Percentiles rank a stretch among this genome's conserved stretches.
These are phyloP conservation scores for Venturia asperata DNA, from an alignment of 2,329 filamentous ascomycete genomes.

Conservation along the genomic window DNA sequence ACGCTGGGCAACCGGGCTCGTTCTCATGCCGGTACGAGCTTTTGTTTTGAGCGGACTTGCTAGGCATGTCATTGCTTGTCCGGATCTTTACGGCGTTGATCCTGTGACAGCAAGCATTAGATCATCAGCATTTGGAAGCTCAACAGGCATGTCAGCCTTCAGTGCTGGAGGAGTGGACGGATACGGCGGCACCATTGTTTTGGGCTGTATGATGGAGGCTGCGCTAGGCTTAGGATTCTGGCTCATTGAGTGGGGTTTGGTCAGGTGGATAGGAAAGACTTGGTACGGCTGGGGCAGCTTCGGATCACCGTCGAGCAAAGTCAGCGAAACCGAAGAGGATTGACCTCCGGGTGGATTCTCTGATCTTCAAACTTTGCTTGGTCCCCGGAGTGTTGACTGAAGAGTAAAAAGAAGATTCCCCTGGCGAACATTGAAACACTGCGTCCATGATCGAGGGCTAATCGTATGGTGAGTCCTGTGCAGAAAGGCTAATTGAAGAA, in stretches of 20 bases:
- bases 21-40: constrained; percentile 14
- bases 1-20: constrained; percentile 5
- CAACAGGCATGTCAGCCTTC: not conserved
- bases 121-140: constrained; percentile 7
- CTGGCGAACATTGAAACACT: no score
- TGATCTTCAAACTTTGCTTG: not conserved
- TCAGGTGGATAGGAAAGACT: constrained; percentile 9
- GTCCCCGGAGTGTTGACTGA: not conserved
- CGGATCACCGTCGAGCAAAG: not conserved
- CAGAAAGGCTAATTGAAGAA: no score
- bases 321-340: not conserved
- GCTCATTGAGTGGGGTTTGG: constrained; percentile 9
- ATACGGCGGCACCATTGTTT: not conserved
- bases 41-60: constrained; percentile 9
- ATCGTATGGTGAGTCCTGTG: no score
- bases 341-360: not conserved
- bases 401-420: no score
- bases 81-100: constrained; percentile 14
- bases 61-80: constrained; percentile 10
- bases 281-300: constrained; percentile 11
- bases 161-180: not conserved
- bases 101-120: not conserved
- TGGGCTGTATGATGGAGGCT: constrained; percentile 11
- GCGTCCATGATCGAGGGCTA: no score
- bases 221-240: constrained; percentile 14